Evolutionary conservation across 129 eudicot genomes (phyloP), one percentile per base, ranked within the genome.

Genomic region (Flaveria sonorensis): DNA sequence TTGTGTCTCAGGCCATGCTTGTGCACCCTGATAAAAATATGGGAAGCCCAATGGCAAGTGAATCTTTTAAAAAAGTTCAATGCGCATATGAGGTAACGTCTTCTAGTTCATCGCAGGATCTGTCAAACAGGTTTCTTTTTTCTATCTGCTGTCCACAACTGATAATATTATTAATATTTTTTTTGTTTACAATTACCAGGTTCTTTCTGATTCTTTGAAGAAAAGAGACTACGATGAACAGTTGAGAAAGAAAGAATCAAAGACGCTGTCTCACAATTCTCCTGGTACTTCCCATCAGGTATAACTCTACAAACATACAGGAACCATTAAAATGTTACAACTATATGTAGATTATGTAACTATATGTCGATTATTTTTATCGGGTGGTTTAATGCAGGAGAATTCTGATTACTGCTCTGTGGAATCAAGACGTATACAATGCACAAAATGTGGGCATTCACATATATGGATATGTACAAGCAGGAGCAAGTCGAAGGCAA

Each of bases 1-100:
- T 12, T 59, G 40, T 19, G 30, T 70, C 75, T 13, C 77, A 95
- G 99, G 99, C 97, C 65, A 95, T 91, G 95, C 96, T 95, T 63
- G 96, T 95, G 77, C 99, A 95, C 81, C 99, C 99, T 26, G 99
- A 95, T 76, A 95, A 95, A 81, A 95, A 95, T 79, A 89, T 95
- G 99, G 99, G 99, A 81, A 91, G 96, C 75, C 89, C 94, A 9
- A 55, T 86, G 65, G 96, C 99, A 67, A 95, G 97, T 91, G 99
- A 95, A 67, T 95, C 99, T 2, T 95, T 95, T 83, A 95, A 91
- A 79, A 95, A 89, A 60, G 86, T 95, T 77, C 99, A 95, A 72
- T 91, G 99, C 82, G 99, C 96, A 74, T 95, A 87, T 77, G 99
- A 95, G 92, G 97, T 89, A 69, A 32, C 47, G 24, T 7, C 77